phyloP scores from a whole-genome alignment of 345 rosid species.

The Citrus glauca region DNA sequence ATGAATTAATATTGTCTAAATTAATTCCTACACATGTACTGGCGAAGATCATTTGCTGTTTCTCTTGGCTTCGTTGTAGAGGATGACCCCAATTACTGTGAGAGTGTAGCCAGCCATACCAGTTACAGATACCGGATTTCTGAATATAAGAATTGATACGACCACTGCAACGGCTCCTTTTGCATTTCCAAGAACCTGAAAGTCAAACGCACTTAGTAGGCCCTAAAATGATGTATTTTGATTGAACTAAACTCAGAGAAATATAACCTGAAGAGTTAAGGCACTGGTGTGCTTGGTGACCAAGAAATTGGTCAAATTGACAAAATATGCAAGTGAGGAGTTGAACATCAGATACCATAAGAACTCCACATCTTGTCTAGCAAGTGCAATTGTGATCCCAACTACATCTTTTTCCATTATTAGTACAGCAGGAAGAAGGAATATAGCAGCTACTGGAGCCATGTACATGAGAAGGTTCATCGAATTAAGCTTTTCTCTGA shows the following conservation, averaged over 20 bases:
- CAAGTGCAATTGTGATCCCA: constrained; percentile 41
- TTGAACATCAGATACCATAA: constrained; percentile 36
- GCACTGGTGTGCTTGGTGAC: constrained; percentile 52
- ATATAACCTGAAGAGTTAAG: constrained; percentile 46
- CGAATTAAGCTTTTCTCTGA: constrained; percentile 47
- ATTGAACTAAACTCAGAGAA: neutral
- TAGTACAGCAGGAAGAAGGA: constrained; percentile 34
- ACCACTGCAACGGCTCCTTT: constrained; percentile 45
- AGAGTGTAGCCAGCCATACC: constrained; percentile 44
- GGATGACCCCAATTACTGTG: constrained; percentile 37
- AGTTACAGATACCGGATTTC: constrained; percentile 39
- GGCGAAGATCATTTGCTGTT: constrained; percentile 18
- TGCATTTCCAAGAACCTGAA: constrained; percentile 45
- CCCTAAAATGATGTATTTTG: neutral
- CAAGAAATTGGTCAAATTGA: constrained; percentile 41
- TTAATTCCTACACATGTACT: neutral
- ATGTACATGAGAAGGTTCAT: constrained; percentile 54
- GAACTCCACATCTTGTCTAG: constrained; percentile 35
- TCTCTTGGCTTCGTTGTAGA: constrained; percentile 44
- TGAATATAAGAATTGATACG: constrained; percentile 36
- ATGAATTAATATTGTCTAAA: neutral
- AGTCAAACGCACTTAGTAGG: neutral
- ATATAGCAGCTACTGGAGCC: constrained; percentile 43
- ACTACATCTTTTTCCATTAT: constrained; percentile 34
- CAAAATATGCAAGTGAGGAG: constrained; percentile 41